Evolutionary conservation across 192 early-diverging fungal species (phyloP), one percentile per base, ranked within the genome.

Genomic region (Cetraspora pellucida): DNA sequence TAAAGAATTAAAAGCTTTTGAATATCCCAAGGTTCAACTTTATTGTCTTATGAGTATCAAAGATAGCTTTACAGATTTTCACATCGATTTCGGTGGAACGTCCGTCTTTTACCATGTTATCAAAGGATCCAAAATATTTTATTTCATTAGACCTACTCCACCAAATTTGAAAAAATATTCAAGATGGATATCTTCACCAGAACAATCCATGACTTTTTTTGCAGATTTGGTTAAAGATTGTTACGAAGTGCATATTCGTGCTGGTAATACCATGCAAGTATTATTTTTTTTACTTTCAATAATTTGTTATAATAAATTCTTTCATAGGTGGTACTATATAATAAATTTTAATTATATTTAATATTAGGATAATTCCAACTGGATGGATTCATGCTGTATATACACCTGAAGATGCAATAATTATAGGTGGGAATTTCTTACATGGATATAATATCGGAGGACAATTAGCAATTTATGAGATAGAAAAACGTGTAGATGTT

Each of bases 301-400:
- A 28, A 3, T 31, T 67, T 70, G 10, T 30, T 37, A 37, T 37
- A 3, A 49, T 28, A 60, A 47, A 21, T 69, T 44, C 10, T 0
- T 13, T 49, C 16, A 49, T 49, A 21, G 11, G 14, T 28, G 31
- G 11, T 10, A 52, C 50, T 71, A 80, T 59, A 8, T 16, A 71
- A 11, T 45, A 21, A 11, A 8, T 77, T 55, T 7, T 21, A 65
- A 45, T 67, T 67, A 44, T 47, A 19, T 44, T 54, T 19, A 17
- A 31, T 44, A 70, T 80, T 55, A 93, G 93, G 91, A 82, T 96
- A 55, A 96, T 98, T 64, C 96, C 96, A 21, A 91, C 95, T 9
- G 96, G 96, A 44, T 98, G 96, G 96, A 96, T 98, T 75, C 96
- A 98, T 79, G 93, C 96, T 0, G 95, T 97, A 9, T 93, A 92